Evolutionary conservation across 352 stramenopile genomes (phyloP), one percentile per base, ranked within the genome.

Genomic region (Pythium aquatile): DNA sequence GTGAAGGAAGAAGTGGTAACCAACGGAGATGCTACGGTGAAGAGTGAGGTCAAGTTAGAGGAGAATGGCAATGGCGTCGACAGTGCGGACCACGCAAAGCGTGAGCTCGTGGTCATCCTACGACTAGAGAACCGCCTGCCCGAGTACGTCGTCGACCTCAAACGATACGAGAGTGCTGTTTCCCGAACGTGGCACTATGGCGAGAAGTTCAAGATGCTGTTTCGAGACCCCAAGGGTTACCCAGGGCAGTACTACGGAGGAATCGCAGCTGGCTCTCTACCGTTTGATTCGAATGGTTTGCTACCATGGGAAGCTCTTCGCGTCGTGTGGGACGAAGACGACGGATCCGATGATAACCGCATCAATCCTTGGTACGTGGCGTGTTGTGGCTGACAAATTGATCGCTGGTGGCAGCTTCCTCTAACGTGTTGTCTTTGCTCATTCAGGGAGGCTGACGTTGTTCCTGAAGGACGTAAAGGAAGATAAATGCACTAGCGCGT

Each of bases 311-410:
- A 94, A 68, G 75, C 83, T 8, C 69, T 93, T 39, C 83, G 82
- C 20, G 79, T 94, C 63, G 87, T 85, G 44, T 94, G 85, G 85
- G 83, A 94, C 49, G 83, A 94, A 83, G 83, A 93, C 59, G 86
- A 93, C 51, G 86, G 86, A 32, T 86, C 81, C 24, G 81, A 91
- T 40, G 81, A 93, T 66, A 90, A 81, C 66, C 78, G 84, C 51
- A 88, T 94, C 59, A 94, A 94, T 52, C 86, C 86, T 54, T 94
- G 86, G 86, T 94, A 77, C 61, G 81, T 79, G 3, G 37, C 8
- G 17, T 5, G 11, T 37, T 16, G 13, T 32, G 28, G 3, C 14
- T 56, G 42, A 33, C 32, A 28, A 61, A 42, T 35, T 30, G 29
- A 14, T 30, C 11, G 47, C n/a, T 57, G 13, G 37, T 37, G 4